Percentiles rank a stretch among this genome's conserved stretches.
phyloP scores from a whole-genome alignment of 2,329 filamentous ascomycete genomes.

The Phaeosphaeriaceae sp. region DNA sequence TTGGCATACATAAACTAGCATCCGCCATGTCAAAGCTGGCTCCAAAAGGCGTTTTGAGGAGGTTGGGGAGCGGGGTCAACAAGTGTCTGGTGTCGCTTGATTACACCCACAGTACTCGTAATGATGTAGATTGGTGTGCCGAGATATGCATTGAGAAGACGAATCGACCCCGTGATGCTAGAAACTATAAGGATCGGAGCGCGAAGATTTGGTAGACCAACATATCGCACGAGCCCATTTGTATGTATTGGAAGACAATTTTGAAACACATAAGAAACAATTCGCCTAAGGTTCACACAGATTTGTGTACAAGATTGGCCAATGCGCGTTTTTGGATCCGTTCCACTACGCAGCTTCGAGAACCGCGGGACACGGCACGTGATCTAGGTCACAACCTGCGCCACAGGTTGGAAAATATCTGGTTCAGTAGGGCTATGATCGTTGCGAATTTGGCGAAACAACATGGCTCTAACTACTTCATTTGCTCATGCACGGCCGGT shows the following conservation, averaged over 20 bases:
- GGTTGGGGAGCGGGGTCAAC: not conserved
- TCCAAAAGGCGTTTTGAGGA: not conserved
- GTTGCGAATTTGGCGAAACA: not conserved
- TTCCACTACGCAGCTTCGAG: not conserved
- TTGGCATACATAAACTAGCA: not conserved
- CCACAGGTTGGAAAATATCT: not conserved
- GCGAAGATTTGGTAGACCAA: not conserved
- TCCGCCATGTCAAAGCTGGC: not conserved
- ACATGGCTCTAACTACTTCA: no score
- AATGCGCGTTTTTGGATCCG: not conserved
- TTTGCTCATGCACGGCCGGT: no score
- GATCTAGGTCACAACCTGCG: not conserved
- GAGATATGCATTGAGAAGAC: not conserved
- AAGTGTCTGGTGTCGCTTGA: not conserved
- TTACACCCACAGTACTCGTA: not conserved
- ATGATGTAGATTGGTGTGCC: not conserved
- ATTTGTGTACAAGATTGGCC: not conserved
- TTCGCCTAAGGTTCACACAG: not conserved
- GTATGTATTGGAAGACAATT: not conserved
- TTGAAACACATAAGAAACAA: not conserved
- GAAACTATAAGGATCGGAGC: not conserved
- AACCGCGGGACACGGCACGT: not conserved
- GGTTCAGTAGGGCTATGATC: not conserved
- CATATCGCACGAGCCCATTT: not conserved
- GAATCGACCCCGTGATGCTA: not conserved